Base-by-base conservation (phyloP, 768 basidiomycete species). In the Mycena leptocephala region DNA sequence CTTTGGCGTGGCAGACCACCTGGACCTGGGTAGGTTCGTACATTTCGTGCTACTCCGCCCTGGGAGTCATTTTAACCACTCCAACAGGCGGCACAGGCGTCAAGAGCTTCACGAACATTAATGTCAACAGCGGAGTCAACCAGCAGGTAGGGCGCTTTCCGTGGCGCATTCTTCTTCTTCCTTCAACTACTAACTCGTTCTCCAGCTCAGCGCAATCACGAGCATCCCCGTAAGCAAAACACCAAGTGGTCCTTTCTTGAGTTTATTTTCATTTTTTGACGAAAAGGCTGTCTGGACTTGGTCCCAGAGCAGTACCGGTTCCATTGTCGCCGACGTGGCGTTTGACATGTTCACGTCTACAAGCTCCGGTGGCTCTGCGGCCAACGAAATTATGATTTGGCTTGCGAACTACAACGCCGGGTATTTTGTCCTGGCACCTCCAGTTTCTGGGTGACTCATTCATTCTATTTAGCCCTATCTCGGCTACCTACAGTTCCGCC, bases 361-460 rank as follows among this genome's bases (percentile, higher is more conserved):
- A 72, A 84, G 84, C 4, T 43, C 90, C 48, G 89, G 89, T 0
- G 92, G 92, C 30, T 83, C 86, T 46, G 87, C 87, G 70, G 84
- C 81, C 26, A 87, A 88, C 72, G 88, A 88, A 72, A 86, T 93
- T 76, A 94, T 94, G 93, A 83, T 94, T 74, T 93, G 93, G 93
- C 88, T 93, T 16, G 92, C 87, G 1, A 91, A 89, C 79, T 86
- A 82, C 84, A 89, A 90, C 77, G 89, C 92, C 7, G 88, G 87
- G 3, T 70, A 24, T 22, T n/a, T 64, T 43, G 6, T 30, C 13
- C 70, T 22, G 26, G 24, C 9, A 46, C 28, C 39, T 33, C 37
- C n/a, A n/a, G 7, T 48, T 65, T 56, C 22, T 53, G 16, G 48
- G 18, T 18, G 16, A 46, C 43, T 30, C n/a, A 70, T 26, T 18